Conservation (phyloP, 78 protist genomes). For the Diacronema lutheri region DNA sequence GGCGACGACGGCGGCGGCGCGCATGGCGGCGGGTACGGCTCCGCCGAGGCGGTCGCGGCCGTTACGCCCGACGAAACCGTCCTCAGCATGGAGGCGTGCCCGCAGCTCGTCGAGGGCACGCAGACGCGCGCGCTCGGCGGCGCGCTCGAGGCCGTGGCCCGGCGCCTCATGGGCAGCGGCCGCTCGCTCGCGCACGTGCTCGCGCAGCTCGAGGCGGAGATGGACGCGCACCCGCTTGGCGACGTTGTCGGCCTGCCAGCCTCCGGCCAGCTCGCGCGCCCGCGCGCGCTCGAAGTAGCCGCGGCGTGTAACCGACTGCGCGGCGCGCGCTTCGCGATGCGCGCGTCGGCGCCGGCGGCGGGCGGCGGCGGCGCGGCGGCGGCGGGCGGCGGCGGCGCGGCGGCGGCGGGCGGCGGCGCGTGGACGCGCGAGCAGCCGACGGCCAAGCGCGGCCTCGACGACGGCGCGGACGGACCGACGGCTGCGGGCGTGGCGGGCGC, state of each 20-base stretch:
- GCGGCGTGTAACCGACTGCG: conserved; percentile 29
- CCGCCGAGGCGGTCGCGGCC: neutral
- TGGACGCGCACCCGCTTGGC: neutral
- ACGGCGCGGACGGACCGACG: too few relatives aligned
- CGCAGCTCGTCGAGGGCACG: conserved; percentile 38
- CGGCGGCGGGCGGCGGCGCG: too few relatives aligned
- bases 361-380: too few relatives aligned
- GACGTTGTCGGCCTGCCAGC: neutral
- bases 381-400: too few relatives aligned
- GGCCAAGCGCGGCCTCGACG: too few relatives aligned
- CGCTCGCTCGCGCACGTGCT: neutral
- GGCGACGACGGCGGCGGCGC: neutral
- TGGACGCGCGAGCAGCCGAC: too few relatives aligned
- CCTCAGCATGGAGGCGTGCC: neutral
- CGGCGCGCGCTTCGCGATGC: too few relatives aligned
- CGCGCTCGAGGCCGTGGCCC: neutral
- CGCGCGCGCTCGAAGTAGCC: conserved; percentile 15
- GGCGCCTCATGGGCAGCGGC: neutral
- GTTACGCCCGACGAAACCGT: neutral
- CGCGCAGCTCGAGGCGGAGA: too few relatives aligned
- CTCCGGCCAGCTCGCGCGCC: conserved; percentile 7
- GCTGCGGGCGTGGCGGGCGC: too few relatives aligned
- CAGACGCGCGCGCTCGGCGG: neutral
- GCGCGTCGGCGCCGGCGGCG: too few relatives aligned
- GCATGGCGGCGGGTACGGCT: neutral